Evolutionary conservation across 352 stramenopile genomes (phyloP).

Genomic region (Globisporangium irregulare): DNA sequence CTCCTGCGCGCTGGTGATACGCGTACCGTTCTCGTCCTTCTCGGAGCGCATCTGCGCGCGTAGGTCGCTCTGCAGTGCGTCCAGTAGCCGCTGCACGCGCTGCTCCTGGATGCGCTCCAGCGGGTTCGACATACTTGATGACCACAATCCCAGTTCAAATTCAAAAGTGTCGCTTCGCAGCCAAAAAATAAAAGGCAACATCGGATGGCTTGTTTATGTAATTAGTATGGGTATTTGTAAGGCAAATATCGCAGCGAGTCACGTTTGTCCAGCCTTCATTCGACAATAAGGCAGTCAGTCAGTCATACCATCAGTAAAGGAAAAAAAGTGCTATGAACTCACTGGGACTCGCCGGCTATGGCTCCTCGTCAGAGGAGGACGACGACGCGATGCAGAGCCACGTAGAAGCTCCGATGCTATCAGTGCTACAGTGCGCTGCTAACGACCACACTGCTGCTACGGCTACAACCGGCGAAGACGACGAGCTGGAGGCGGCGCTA

Average conservation of each 20-base stretch:
- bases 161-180: neutral
- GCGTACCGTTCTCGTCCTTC: slow-evolving; percentile 30
- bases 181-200: neutral
- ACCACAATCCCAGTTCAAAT: neutral
- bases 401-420: neutral
- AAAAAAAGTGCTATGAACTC: slow-evolving; percentile 24
- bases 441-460: neutral
- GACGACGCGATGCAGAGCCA: slow-evolving; percentile 4
- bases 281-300: too few species aligned
- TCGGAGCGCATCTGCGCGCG: slow-evolving; percentile 56
- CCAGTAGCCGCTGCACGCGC: slow-evolving; percentile 53
- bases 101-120: slow-evolving; percentile 69
- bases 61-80: slow-evolving; percentile 56
- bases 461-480: neutral
- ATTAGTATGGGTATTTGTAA: neutral
- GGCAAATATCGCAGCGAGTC: neutral
- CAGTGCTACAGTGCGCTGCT: neutral
- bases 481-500: slow-evolving; percentile 32
- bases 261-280: neutral
- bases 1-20: slow-evolving; percentile 18
- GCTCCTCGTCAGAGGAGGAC: slow-evolving; percentile 36
- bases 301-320: neutral
- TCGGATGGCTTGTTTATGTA: neutral
- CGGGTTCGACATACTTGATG: slow-evolving; percentile 26
- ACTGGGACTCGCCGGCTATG: slow-evolving; percentile 32